phyloP scores from a whole-genome alignment of 1,284 basidiomycete species.

The Moniliella sp. region DNA sequence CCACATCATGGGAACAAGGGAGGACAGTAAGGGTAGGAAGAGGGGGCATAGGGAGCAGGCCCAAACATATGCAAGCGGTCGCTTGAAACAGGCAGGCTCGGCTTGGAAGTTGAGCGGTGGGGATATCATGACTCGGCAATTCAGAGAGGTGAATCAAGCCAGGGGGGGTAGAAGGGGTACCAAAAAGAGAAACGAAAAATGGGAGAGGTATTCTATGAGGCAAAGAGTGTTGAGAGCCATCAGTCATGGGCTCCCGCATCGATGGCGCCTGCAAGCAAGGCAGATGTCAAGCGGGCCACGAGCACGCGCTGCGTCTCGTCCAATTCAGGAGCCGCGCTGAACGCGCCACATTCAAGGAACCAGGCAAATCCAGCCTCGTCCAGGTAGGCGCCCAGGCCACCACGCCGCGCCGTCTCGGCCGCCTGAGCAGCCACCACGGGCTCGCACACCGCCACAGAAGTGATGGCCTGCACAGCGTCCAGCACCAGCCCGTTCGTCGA shows the following conservation, averaged over 20 bases:
- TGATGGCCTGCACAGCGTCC: constrained; percentile 20
- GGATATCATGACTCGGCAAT: too few relatives aligned
- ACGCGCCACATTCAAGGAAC: constrained; percentile 21
- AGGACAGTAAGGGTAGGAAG: too few relatives aligned
- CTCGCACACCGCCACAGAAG: constrained; percentile 17
- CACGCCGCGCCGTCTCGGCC: constrained; percentile 17
- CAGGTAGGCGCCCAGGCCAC: constrained; percentile 18
- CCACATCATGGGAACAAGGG: too few relatives aligned
- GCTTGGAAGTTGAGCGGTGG: too few relatives aligned
- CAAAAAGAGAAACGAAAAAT: too few relatives aligned
- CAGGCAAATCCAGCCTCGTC: constrained; percentile 21
- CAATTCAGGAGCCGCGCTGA: constrained; percentile 7
- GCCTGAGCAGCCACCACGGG: constrained; percentile 27
- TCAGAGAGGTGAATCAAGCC: too few relatives aligned
- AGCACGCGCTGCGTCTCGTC: constrained; percentile 10
- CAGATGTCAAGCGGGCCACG: constrained; percentile 15
- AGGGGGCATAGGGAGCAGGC: too few relatives aligned
- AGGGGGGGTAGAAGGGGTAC: too few relatives aligned
- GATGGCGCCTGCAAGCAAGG: constrained; percentile 16
- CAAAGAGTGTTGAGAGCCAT: too few relatives aligned
- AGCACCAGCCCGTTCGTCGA: constrained; percentile 19
- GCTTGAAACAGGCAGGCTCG: too few relatives aligned
- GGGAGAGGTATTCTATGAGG: too few relatives aligned
- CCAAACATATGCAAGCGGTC: too few relatives aligned
- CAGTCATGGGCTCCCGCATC: constrained; percentile 16